phyloP scores from a whole-genome alignment of 768 basidiomycete genomes.

The Grammothele lineata region DNA sequence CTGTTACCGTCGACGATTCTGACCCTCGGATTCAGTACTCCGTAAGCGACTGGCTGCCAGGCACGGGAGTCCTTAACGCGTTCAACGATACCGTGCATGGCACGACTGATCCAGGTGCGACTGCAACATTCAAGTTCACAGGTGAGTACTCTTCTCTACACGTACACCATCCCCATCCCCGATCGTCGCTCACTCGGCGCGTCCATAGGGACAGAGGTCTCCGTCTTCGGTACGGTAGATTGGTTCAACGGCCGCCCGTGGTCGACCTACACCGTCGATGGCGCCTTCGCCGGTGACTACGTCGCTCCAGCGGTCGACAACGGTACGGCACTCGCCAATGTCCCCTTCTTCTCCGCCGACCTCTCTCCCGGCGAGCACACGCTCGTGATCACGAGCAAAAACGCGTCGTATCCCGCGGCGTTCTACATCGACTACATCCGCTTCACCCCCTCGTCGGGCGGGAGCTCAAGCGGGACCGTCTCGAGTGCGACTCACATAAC shows the following conservation, averaged over 20 bases:
- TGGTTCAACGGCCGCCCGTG: background rate
- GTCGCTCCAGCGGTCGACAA: too few relatives aligned
- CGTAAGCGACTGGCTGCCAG: slow-evolving; percentile 1
- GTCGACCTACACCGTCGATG: background rate
- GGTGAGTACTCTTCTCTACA: background rate
- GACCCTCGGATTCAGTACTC: background rate
- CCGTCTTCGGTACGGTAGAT: background rate
- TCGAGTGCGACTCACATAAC: too few relatives aligned
- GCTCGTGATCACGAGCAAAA: slow-evolving; percentile 5
- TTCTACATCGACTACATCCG: slow-evolving; percentile 5
- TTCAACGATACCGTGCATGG: too few relatives aligned
- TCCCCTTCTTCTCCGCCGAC: background rate
- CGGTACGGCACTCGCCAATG: background rate
- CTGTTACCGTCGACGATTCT: too few relatives aligned
- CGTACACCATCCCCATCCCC: too few relatives aligned
- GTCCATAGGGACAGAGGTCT: background rate
- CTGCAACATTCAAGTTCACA: background rate
- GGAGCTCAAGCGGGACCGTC: background rate
- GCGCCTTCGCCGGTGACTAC: too few relatives aligned
- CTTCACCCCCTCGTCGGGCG: background rate
- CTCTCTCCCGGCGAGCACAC: background rate
- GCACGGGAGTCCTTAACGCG: background rate
- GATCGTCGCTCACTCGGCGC: too few relatives aligned
- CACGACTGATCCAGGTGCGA: background rate
- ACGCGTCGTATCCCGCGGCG: slow-evolving; percentile 1